These are phyloP conservation scores for Neobulgaria alba DNA, from an alignment of 2,329 filamentous ascomycete species.

Conservation along the genomic window DNA sequence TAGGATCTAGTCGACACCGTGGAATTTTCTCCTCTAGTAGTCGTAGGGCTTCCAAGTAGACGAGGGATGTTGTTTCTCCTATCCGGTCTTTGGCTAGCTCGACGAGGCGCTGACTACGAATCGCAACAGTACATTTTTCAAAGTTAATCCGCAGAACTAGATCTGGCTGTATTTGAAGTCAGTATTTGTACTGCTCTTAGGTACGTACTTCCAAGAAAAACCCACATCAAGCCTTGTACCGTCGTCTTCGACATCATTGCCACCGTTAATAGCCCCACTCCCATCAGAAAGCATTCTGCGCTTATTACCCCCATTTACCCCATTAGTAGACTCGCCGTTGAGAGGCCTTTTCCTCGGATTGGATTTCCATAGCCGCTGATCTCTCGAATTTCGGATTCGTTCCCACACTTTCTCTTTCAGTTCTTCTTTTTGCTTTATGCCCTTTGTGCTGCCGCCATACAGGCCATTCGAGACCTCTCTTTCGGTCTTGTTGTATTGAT, in stretches of 20 bases:
- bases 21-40: slow-evolving; percentile 60
- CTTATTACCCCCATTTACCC: slow-evolving; percentile 32
- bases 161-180: slow-evolving; percentile 44
- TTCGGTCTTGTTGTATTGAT: slow-evolving; percentile 53
- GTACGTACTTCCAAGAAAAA: slow-evolving; percentile 16
- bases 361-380: slow-evolving; percentile 34
- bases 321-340: slow-evolving; percentile 21
- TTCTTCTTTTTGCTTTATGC: slow-evolving; percentile 57
- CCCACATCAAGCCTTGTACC: slow-evolving; percentile 43
- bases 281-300: slow-evolving; percentile 47
- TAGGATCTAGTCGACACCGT: slow-evolving; percentile 55
- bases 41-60: slow-evolving; percentile 68
- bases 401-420: slow-evolving; percentile 48
- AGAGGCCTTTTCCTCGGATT: slow-evolving; percentile 42
- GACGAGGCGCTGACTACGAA: slow-evolving; percentile 71
- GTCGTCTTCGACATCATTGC: slow-evolving; percentile 32
- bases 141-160: slow-evolving; percentile 74
- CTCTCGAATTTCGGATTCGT: slow-evolving; percentile 43
- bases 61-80: slow-evolving; percentile 63
- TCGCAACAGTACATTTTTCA: slow-evolving; percentile 72
- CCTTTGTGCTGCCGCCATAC: slow-evolving; percentile 46
- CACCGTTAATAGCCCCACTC: slow-evolving; percentile 30
- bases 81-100: slow-evolving; percentile 63
- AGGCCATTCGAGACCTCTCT: slow-evolving; percentile 48
- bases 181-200: slow-evolving; percentile 5